A percentile compares a stretch with the other conserved stretches of the same genome.
These are phyloP conservation scores for Didymella arachidicola DNA, from an alignment of 2,329 filamentous ascomycete species.

Conservation along the genomic window DNA sequence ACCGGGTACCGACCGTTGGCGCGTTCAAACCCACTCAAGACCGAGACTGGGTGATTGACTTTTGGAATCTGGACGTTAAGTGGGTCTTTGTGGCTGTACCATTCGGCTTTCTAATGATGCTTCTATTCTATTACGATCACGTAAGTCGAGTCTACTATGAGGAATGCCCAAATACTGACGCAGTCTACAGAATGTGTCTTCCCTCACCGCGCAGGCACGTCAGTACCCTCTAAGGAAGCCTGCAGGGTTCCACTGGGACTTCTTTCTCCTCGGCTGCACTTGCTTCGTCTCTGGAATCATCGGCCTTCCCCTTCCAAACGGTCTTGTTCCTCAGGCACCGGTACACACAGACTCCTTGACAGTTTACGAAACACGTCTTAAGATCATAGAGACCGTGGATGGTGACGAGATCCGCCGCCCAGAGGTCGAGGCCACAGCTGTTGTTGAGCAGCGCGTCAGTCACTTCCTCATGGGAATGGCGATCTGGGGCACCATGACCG, in stretches of 20 bases:
- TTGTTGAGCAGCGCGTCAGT: conserved; percentile 62
- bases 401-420: conserved; percentile 56
- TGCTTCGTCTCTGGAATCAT: conserved; percentile 61
- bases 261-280: conserved; percentile 63
- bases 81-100: conserved; percentile 63
- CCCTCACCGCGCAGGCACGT: conserved; percentile 61
- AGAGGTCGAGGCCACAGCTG: conserved; percentile 53
- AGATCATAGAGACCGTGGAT: conserved; percentile 52
- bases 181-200: conserved; percentile 56
- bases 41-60: conserved; percentile 60
- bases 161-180: neutral
- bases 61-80: conserved; percentile 61
- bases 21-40: conserved; percentile 59
- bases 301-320: conserved; percentile 62
- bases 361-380: conserved; percentile 44
- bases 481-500: conserved; percentile 63
- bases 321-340: conserved; percentile 63
- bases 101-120: conserved; percentile 62
- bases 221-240: conserved; percentile 63
- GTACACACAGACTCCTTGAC: conserved; percentile 64
- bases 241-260: conserved; percentile 65
- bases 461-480: conserved; percentile 64
- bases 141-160: conserved; percentile 32
- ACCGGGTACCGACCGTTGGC: conserved; percentile 53
- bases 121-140: conserved; percentile 67